These are phyloP conservation scores for Tulasnella sp. DNA, from an alignment of 768 basidiomycete species.

Conservation along the genomic window DNA sequence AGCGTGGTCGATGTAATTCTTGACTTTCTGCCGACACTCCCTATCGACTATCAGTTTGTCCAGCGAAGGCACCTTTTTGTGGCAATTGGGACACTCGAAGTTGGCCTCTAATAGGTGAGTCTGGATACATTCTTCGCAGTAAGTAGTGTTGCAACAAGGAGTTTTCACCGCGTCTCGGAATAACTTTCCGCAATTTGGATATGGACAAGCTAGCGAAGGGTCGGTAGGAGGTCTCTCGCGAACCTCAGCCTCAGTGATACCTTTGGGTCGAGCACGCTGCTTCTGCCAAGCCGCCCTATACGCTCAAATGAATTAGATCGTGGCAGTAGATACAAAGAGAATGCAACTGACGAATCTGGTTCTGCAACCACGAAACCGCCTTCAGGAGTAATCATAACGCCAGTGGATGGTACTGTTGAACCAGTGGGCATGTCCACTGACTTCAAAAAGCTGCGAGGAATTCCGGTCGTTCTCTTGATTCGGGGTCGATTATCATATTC, in stretches of 20 bases:
- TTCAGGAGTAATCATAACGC: slow-evolving; percentile 97
- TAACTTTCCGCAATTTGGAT: slow-evolving; percentile 85
- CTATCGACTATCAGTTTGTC: slow-evolving; percentile 78
- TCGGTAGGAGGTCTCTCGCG: slow-evolving; percentile 71
- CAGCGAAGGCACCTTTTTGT: slow-evolving; percentile 73
- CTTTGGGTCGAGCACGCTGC: slow-evolving; percentile 53
- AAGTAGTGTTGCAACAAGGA: slow-evolving; percentile 81
- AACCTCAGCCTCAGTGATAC: slow-evolving; percentile 75
- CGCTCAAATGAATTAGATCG: neutral
- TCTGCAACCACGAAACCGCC: slow-evolving; percentile 96
- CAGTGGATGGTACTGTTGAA: slow-evolving; percentile 30
- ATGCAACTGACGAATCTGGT: slow-evolving; percentile 70
- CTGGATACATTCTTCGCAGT: slow-evolving; percentile 97
- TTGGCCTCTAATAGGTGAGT: slow-evolving; percentile 88
- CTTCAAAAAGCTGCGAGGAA: slow-evolving; percentile 93
- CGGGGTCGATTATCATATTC: slow-evolving; percentile 89
- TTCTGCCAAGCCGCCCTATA: slow-evolving; percentile 88
- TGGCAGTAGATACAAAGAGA: neutral
- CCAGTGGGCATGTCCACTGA: slow-evolving; percentile 81
- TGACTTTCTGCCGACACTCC: slow-evolving; percentile 60
- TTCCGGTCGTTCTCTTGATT: slow-evolving; percentile 96
- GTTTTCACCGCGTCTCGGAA: slow-evolving; percentile 91
- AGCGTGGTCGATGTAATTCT: slow-evolving; percentile 68
- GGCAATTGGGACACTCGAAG: slow-evolving; percentile 86
- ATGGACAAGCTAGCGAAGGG: slow-evolving; percentile 59